Evolutionary conservation across 805 yeast genomes (phyloP).

Genomic region (Kazachstania bromeliacearum): DNA sequence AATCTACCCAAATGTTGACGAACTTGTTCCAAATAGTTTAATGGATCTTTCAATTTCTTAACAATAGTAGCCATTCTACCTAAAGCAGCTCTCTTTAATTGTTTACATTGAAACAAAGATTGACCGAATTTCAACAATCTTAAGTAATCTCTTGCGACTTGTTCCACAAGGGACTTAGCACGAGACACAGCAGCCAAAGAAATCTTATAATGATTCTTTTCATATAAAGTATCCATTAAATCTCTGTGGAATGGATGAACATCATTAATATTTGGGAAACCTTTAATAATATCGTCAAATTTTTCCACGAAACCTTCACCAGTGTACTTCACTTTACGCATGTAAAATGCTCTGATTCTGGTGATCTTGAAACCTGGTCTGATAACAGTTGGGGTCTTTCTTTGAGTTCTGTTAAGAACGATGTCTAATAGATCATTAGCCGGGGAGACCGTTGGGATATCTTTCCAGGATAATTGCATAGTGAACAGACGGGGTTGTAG

Average conservation of each 20-base stretch:
- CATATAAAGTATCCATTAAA: constrained; percentile 94
- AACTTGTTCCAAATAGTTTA: constrained; percentile 90
- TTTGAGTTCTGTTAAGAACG: constrained; percentile 92
- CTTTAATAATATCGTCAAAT: constrained; percentile 71
- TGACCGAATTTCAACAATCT: constrained; percentile 95
- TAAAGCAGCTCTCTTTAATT: constrained; percentile 93
- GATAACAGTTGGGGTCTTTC: constrained; percentile 98
- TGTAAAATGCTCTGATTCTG: constrained; percentile 92
- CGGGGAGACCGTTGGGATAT: constrained; percentile 89
- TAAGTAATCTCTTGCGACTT: constrained; percentile 90
- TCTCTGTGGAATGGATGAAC: constrained; percentile 98
- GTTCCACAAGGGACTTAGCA: constrained; percentile 90
- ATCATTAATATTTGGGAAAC: constrained; percentile 94
- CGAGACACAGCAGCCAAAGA: constrained; percentile 90
- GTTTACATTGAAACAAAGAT: constrained; percentile 96
- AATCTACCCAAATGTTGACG: constrained; percentile 98
- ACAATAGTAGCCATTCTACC: constrained; percentile 99
- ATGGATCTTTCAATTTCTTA: constrained; percentile 90
- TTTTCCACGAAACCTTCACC: constrained; percentile 95
- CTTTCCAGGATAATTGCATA: constrained; percentile 99
- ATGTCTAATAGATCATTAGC: constrained; percentile 92
- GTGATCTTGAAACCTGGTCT: constrained; percentile 94
- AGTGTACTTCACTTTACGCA: constrained; percentile 95
- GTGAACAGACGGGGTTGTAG: not conserved
- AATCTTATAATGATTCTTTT: constrained; percentile 95